Percentiles rank a stretch among this genome's conserved stretches.
phyloP scores from a whole-genome alignment of 2,329 filamentous ascomycete species.

The Colletotrichum siamense region DNA sequence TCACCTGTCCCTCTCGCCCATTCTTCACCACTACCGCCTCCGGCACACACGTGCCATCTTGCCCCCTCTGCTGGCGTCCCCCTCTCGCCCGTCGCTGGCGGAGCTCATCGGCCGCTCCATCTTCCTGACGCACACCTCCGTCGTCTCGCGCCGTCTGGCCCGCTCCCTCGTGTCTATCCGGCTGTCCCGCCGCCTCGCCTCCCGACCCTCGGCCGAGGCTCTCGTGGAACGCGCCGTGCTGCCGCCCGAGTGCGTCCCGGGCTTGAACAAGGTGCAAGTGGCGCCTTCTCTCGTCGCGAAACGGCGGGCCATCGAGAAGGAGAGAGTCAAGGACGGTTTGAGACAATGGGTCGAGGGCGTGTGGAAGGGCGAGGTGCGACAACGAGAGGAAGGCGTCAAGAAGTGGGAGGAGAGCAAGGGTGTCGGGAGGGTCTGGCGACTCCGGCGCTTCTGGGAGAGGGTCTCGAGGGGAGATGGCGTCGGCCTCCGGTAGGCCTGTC shows the following conservation, averaged over 20 bases:
- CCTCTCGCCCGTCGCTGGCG: constrained; percentile 62
- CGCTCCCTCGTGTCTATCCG: constrained; percentile 70
- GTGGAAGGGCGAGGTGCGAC: constrained; percentile 58
- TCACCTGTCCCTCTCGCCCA: constrained; percentile 65
- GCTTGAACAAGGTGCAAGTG: constrained; percentile 45
- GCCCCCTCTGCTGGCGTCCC: constrained; percentile 59
- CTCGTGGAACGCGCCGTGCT: constrained; percentile 70
- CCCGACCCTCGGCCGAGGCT: constrained; percentile 63
- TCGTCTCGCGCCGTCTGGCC: constrained; percentile 67
- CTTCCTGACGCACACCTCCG: constrained; percentile 70
- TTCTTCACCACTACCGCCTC: constrained; percentile 68
- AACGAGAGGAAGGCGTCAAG: constrained; percentile 52
- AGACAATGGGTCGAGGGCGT: constrained; percentile 68
- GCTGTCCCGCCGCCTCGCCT: constrained; percentile 64
- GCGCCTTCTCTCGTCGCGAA: constrained; percentile 68
- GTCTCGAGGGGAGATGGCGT: constrained; percentile 48
- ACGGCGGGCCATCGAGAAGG: constrained; percentile 67
- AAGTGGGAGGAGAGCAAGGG: constrained; percentile 56
- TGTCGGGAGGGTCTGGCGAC: constrained; percentile 62
- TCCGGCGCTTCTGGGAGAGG: constrained; percentile 72
- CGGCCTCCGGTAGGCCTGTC: constrained; percentile 2
- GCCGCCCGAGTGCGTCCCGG: constrained; percentile 66
- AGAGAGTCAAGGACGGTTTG: constrained; percentile 71
- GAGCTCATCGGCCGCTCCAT: constrained; percentile 70
- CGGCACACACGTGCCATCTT: constrained; percentile 61